Evolutionary conservation across 129 eudicot genomes (phyloP).

Genomic region (Chrysanthemum seticuspe): DNA sequence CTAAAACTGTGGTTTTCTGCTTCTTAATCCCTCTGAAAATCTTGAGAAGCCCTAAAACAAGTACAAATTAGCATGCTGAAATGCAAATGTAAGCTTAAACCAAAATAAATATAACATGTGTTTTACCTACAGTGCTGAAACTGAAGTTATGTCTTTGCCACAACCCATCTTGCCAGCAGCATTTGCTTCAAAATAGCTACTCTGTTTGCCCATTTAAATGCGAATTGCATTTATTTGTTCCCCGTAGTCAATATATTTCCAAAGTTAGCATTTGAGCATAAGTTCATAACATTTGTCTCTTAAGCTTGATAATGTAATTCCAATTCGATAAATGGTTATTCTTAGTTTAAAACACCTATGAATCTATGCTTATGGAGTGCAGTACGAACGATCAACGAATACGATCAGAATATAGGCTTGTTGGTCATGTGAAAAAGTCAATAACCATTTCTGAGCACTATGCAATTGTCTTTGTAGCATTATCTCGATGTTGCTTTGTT

Average conservation of each 20-base stretch:
- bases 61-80: slow-evolving; percentile 23
- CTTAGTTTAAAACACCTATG: background rate
- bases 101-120: slow-evolving; percentile 10
- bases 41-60: slow-evolving; percentile 23
- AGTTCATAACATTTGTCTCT: background rate
- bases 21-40: background rate
- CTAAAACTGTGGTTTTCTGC: background rate
- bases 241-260: background rate
- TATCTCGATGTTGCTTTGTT: background rate
- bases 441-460: background rate
- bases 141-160: slow-evolving; percentile 21
- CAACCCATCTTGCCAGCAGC: background rate
- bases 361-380: background rate
- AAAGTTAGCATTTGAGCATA: background rate
- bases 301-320: slow-evolving; percentile 5
- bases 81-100: slow-evolving; percentile 10
- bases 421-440: background rate
- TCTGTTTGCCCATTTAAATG: slow-evolving; percentile 7
- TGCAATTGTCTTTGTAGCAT: background rate
- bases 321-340: background rate
- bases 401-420: background rate
- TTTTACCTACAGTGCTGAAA: slow-evolving; percentile 20
- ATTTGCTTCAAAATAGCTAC: background rate
- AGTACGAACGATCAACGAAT: background rate
- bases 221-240: slow-evolving; percentile 2